phyloP scores from a whole-genome alignment of 495 filamentous ascomycete genomes.

The Pseudotulostoma volvatum region DNA sequence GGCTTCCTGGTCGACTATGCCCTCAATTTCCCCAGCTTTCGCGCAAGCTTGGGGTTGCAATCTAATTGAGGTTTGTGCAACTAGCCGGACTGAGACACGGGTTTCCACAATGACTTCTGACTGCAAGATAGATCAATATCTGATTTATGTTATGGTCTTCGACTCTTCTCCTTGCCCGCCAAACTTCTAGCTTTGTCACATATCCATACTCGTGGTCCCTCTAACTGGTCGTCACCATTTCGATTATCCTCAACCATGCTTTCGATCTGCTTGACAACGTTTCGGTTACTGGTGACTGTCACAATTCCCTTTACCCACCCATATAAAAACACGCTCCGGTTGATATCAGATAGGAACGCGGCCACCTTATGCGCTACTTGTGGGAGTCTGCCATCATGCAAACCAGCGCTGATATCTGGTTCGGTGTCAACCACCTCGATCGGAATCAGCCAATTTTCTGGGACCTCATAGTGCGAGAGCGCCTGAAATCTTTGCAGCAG shows the following conservation, averaged over 20 bases:
- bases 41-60: too few relatives aligned
- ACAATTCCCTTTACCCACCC: slow-evolving; percentile 45
- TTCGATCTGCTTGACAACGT: slow-evolving; percentile 47
- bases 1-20: too few relatives aligned
- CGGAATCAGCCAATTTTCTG: slow-evolving; percentile 32
- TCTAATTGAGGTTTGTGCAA: too few relatives aligned
- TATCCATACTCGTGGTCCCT: slow-evolving; percentile 44
- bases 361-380: slow-evolving; percentile 22
- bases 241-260: slow-evolving; percentile 28
- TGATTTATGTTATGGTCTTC: slow-evolving; percentile 19
- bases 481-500: slow-evolving; percentile 27
- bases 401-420: slow-evolving; percentile 15
- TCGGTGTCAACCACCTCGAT: slow-evolving; percentile 29
- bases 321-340: slow-evolving; percentile 49
- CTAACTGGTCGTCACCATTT: slow-evolving; percentile 20
- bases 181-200: slow-evolving; percentile 47
- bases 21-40: too few relatives aligned
- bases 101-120: too few relatives aligned
- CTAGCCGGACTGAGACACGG: too few relatives aligned
- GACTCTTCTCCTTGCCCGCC: slow-evolving; percentile 44
- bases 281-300: slow-evolving; percentile 51
- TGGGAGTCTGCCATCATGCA: slow-evolving; percentile 18
- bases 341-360: slow-evolving; percentile 40
- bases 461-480: slow-evolving; percentile 35
- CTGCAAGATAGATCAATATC: too few relatives aligned